Conservation (phyloP, 108 stramenopile species). For the Skeletonema grethae region DNA sequence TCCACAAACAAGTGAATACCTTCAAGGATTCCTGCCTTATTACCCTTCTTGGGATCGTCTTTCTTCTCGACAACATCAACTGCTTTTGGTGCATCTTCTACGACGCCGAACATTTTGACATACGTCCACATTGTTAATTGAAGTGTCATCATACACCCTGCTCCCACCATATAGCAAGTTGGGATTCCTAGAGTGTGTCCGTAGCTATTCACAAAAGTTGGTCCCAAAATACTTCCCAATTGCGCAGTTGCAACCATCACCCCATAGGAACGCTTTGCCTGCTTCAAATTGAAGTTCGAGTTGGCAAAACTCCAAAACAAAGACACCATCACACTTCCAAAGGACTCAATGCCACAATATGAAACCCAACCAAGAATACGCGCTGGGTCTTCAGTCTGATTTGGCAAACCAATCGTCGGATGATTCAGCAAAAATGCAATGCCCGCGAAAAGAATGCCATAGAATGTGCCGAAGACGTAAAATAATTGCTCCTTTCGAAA, state of each 20-base stretch:
- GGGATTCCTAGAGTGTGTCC: conserved; percentile 80
- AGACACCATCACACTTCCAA: conserved; percentile 94
- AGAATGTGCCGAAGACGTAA: conserved; percentile 95
- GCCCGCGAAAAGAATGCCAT: conserved; percentile 75
- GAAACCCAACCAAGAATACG: conserved; percentile 93
- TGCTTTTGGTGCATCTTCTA: conserved; percentile 12
- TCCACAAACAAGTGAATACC: conserved; percentile 89
- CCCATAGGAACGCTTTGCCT: conserved; percentile 93
- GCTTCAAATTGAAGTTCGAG: conserved; percentile 89
- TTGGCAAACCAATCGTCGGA: conserved; percentile 85
- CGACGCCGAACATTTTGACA: conserved; percentile 77
- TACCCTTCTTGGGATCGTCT: conserved; percentile 55
- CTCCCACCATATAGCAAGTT: conserved; percentile 77
- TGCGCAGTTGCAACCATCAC: conserved; percentile 96
- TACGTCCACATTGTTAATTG: conserved; percentile 93
- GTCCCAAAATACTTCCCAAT: conserved; percentile 92
- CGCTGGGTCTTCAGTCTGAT: conserved; percentile 72
- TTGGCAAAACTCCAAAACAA: conserved; percentile 97
- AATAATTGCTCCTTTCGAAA: conserved; percentile 94
- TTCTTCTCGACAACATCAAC: conserved; percentile 48
- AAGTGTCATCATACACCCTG: conserved; percentile 81
- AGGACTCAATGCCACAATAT: conserved; percentile 96
- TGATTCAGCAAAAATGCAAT: conserved; percentile 83
- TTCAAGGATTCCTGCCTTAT: conserved; percentile 90
- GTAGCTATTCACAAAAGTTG: conserved; percentile 82